Evolutionary conservation across 495 filamentous ascomycete genomes (phyloP), one percentile per base, ranked within the genome.

Genomic region (Aspergillus baeticus): DNA sequence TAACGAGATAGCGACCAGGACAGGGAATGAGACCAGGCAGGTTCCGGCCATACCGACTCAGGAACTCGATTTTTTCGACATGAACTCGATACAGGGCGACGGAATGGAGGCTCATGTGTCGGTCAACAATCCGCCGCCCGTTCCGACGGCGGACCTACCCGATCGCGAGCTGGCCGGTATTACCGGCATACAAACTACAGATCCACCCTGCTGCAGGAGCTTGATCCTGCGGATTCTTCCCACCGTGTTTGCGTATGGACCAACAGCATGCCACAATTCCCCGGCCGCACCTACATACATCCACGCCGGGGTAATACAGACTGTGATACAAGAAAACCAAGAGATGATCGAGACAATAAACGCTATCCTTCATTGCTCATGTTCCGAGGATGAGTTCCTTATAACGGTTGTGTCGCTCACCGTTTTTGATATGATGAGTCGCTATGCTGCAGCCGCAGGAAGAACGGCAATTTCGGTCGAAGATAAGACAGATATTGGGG

Each of bases 361-460:
- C 43, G 51, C 4, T 3, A 65, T 71, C 34, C 53, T 71, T 7
- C 33, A 62, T 26, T 71, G 66, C 45, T 42, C 49, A 22, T 69
- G 64, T 54, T 52, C 62, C 0, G 51, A 67, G 6, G 62, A 67
- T 48, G 58, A 44, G 6, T 71, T 65, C 31, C 35, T 69, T 13
- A 45, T 69, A 37, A 48, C 66, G 20, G 57, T 71, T 3, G 54
- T 64, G 21, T 64, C 66, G 0, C 54, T 67, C 21, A 63, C 67
- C 36, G 43, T 69, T 2, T 63, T 67, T 39, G 69, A 71, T 55
- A 56, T 69, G 0, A 44, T 71, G 54, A 58, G 54, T 23, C 62
- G 60, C 35, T 71, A 69, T 47, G 56, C 65, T 2, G 58, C 60
- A 3, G 68, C 49, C 60, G 59, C 20, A 10, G 57, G 17, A 43